Evolutionary conservation across 225 moss, liverwort and hornwort genomes (phyloP), one percentile per base, ranked within the genome.

Genomic region (Rhytidiadelphus loreus): DNA sequence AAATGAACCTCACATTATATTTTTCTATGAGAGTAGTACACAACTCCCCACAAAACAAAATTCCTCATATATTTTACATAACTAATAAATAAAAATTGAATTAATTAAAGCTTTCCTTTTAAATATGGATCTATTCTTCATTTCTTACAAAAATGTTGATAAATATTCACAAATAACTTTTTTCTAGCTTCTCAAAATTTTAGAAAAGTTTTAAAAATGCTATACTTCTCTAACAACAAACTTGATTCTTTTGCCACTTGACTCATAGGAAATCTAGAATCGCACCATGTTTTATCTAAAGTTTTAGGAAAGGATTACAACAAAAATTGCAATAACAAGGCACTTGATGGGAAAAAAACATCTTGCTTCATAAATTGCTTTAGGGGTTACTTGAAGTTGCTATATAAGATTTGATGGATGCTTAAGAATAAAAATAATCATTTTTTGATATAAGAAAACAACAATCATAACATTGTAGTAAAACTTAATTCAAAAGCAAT

Each of bases 31-130:
- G 7, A 50, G 1, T 46, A 7, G 4, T 32, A 12, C 0, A 20
- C 4, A 6, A 12, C 0, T 32, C 0, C 12, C 1, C 0, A 0
- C 4, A 4, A 32, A 74, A 32, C 12, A 11, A 74, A 30, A 4
- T 19, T 30, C 4, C 0, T 46, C 11, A 30, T 3, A 30, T 3
- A 17, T 18, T 18, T 46, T 18, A 7, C 12, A 3, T 23, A 68
- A 12, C 33, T 2, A 64, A 64, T 17, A 5, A 22, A 22, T n/a
- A n/a, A 12, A 11, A 22, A 65, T 5, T 59, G 16, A 32, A 63
- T 63, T 5, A 11, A n/a, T n/a, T 11, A 12, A 66, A 69, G 0
- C 3, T 39, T 39, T 69, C 13, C 1, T 69, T 69, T 39, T 8
- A n/a, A 20, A 12, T n/a, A 39, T 8, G 8, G 14, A 69, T 25